Evolutionary conservation across 2,329 filamentous ascomycete species (phyloP).

Genomic region (Coniochaeta pulveracea): DNA sequence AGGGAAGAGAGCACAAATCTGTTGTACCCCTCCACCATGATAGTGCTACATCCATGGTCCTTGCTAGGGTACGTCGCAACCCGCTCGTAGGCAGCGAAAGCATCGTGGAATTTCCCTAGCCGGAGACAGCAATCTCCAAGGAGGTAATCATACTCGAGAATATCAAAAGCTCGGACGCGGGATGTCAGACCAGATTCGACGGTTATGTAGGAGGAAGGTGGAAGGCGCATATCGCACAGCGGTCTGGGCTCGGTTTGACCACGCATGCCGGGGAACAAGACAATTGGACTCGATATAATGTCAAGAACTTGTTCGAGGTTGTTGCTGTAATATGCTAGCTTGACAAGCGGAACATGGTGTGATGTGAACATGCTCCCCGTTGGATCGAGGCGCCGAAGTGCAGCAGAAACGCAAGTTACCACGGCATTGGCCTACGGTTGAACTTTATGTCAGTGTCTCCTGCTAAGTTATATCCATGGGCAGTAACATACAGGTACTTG

Average conservation of each 20-base stretch:
- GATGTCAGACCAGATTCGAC: constrained; percentile 44
- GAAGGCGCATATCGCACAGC: constrained; percentile 33
- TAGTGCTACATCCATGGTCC: constrained; percentile 53
- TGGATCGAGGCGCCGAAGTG: constrained; percentile 56
- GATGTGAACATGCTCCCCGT: constrained; percentile 54
- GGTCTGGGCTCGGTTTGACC: constrained; percentile 21
- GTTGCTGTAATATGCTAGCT: constrained; percentile 45
- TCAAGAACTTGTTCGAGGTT: constrained; percentile 42
- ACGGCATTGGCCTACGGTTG: constrained; percentile 32
- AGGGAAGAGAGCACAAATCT: constrained; percentile 77
- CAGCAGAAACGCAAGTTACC: constrained; percentile 32
- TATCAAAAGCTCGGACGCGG: constrained; percentile 34
- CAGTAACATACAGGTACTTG: constrained; percentile 31
- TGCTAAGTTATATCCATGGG: neutral
- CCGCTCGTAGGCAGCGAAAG: constrained; percentile 49
- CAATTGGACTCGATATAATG: constrained; percentile 53
- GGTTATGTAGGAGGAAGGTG: constrained; percentile 48
- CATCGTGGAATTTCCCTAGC: constrained; percentile 48
- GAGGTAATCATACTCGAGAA: constrained; percentile 58
- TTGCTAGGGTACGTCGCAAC: constrained; percentile 56
- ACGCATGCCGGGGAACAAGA: constrained; percentile 47
- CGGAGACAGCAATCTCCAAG: constrained; percentile 55
- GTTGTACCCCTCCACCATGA: constrained; percentile 85
- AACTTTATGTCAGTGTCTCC: constrained; percentile 5
- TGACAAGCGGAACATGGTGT: constrained; percentile 46